These are phyloP conservation scores for Curvularia spicifera DNA, from an alignment of 2,329 filamentous ascomycete genomes.

Conservation along the genomic window DNA sequence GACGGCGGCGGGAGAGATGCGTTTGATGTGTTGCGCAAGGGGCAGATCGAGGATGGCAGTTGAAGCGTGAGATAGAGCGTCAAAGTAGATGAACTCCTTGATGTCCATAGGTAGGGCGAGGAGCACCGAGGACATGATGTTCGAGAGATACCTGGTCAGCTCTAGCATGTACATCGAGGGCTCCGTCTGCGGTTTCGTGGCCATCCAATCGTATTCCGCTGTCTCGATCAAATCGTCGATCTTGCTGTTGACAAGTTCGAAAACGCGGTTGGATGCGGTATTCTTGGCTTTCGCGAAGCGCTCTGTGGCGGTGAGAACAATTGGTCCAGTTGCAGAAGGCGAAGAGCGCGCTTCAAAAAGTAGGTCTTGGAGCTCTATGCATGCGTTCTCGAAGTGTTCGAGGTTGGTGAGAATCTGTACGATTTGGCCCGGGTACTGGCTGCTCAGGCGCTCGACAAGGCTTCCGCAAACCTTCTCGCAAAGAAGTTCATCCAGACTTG, in stretches of 20 bases:
- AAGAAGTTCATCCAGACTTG: constrained; percentile 91
- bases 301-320: constrained; percentile 81
- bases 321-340: constrained; percentile 77
- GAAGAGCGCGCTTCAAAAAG: constrained; percentile 85
- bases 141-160: constrained; percentile 87
- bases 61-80: constrained; percentile 88
- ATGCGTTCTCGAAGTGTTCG: constrained; percentile 95
- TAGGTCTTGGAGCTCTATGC: constrained; percentile 84
- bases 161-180: constrained; percentile 96
- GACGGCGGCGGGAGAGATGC: constrained; percentile 88
- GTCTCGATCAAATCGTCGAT: constrained; percentile 97
- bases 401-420: constrained; percentile 98
- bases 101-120: constrained; percentile 93
- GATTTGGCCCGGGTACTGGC: constrained; percentile 95
- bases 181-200: constrained; percentile 67
- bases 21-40: constrained; percentile 77
- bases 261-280: constrained; percentile 94
- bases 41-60: constrained; percentile 83
- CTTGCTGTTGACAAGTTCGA: constrained; percentile 97
- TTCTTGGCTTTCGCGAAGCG: constrained; percentile 91
- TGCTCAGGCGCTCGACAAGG: constrained; percentile 84
- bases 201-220: constrained; percentile 92
- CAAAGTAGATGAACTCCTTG: constrained; percentile 97
- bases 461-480: constrained; percentile 90
- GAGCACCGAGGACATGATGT: constrained; percentile 95